Evolutionary conservation across 805 yeast species (phyloP).

Genomic region (Myxozyma monticola): DNA sequence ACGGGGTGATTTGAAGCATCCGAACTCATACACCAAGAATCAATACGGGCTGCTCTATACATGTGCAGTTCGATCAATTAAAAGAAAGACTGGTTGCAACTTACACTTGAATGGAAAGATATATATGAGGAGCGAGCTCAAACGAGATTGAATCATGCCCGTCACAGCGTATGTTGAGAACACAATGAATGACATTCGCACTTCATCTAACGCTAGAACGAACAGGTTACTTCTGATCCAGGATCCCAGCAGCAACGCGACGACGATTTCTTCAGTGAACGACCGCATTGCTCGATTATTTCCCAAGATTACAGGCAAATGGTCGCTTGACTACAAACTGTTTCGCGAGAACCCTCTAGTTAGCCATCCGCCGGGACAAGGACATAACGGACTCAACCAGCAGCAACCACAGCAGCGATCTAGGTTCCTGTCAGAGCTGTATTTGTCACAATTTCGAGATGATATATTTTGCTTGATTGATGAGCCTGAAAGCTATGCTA

Average conservation of each 20-base stretch:
- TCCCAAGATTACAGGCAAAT: conserved; percentile 60
- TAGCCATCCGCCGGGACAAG: conserved; percentile 3
- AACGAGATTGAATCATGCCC: too few relatives aligned
- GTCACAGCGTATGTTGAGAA: too few relatives aligned
- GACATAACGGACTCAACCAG: conserved; percentile 1
- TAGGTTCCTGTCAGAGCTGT: conserved; percentile 37
- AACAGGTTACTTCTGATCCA: conserved; percentile 19
- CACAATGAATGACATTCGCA: too few relatives aligned
- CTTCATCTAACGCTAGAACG: too few relatives aligned
- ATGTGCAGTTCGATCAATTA: too few relatives aligned
- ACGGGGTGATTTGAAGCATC: too few relatives aligned
- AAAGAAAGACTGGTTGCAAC: too few relatives aligned
- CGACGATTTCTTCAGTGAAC: conserved; percentile 64
- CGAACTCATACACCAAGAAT: too few relatives aligned
- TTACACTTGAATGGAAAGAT: too few relatives aligned
- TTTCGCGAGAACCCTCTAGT: conserved; percentile 60
- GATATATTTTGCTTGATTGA: conserved; percentile 38
- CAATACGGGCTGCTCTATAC: too few relatives aligned
- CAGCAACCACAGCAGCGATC: conserved; percentile 6
- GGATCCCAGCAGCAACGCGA: conserved; percentile 19
- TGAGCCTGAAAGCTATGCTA: conserved; percentile 31
- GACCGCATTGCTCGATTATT: conserved; percentile 68
- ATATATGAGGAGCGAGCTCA: too few relatives aligned
- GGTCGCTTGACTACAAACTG: conserved; percentile 69
- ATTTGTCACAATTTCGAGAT: conserved; percentile 36